These are phyloP conservation scores for Entomortierella lignicola DNA, from an alignment of 192 early-diverging fungal species.

Conservation along the genomic window DNA sequence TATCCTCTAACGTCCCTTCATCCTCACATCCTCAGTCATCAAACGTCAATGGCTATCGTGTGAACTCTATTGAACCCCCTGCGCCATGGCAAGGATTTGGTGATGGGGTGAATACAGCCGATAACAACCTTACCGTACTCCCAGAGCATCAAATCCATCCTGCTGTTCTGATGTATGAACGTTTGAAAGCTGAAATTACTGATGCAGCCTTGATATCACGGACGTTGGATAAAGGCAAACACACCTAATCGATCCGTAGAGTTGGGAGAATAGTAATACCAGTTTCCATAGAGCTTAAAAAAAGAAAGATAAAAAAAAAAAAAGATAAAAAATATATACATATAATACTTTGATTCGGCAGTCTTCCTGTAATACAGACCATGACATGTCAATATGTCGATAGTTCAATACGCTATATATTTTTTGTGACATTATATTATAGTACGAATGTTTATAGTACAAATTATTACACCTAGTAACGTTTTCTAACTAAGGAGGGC, in stretches of 20 bases:
- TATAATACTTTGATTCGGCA: neutral
- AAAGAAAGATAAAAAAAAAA: slow-evolving; percentile 60
- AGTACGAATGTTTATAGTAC: slow-evolving; percentile 5
- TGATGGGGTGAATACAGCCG: slow-evolving; percentile 5
- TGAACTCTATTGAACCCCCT: slow-evolving; percentile 2
- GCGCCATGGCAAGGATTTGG: slow-evolving; percentile 46
- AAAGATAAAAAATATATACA: slow-evolving; percentile 35
- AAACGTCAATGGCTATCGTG: neutral
- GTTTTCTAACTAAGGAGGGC: slow-evolving; percentile 59
- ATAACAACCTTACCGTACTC: neutral
- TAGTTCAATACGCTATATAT: no score
- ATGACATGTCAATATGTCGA: no score
- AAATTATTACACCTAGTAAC: slow-evolving; percentile 36
- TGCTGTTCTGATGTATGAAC: slow-evolving; percentile 27
- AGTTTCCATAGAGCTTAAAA: neutral
- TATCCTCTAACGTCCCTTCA: neutral
- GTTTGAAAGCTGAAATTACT: slow-evolving; percentile 16
- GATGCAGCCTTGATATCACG: slow-evolving; percentile 7
- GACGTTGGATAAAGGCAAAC: slow-evolving; percentile 13
- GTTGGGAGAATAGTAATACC: neutral
- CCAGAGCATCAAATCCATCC: slow-evolving; percentile 17
- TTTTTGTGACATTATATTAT: no score
- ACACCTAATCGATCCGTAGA: no score
- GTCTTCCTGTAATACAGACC: no score
- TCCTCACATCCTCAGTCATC: neutral